Evolutionary conservation across 2,329 filamentous ascomycete species (phyloP), one percentile per base, ranked within the genome.

Genomic region (Lasiodiplodia citricola): DNA sequence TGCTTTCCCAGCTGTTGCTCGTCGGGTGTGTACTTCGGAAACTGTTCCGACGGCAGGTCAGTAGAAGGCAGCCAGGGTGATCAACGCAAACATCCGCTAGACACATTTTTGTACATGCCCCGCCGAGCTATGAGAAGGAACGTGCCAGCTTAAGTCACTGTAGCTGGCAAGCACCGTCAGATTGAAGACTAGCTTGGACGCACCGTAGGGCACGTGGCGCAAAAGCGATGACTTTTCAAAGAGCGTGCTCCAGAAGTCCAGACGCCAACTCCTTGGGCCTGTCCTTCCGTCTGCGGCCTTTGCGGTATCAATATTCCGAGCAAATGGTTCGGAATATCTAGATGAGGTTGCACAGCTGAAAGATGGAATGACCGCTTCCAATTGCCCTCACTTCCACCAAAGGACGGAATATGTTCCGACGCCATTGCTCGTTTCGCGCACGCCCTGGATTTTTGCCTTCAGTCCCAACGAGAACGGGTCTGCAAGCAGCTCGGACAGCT

Each of bases 381-480:
- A 51, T 14, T 3, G 18, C 35, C 47, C 23, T 55, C 21, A 68
- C 18, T 68, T 56, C 66, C 66, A 68, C 66, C 66, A 68, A 35
- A 68, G 21, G 1, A 68, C 66, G 14, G 66, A 68, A 13, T 62
- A 68, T 31, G 56, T 68, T 10, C 66, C 66, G 16, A 58, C 66
- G 4, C 23, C 50, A 6, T 52, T 63, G 18, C 50, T 52, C 31
- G 44, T 54, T 44, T 67, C 65, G 47, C 66, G 66, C 72, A 72
- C 75, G 37, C 73, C 75, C 16, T 72, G 72, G 66, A 75, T 72
- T 2, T 65, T 69, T 1, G 63, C 47, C 37, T 73, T 37, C 60
- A 78, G 76, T 67, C 75, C 78, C 35, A 78, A 71, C 10, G 78
- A 78, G 64, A 79, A 80, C 7, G 78, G 78, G 69, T 80, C 77